Percentiles rank a stretch among this genome's conserved stretches.
Evolutionary conservation across 768 basidiomycete species (phyloP).

Genomic region (Phylloporus sp.): DNA sequence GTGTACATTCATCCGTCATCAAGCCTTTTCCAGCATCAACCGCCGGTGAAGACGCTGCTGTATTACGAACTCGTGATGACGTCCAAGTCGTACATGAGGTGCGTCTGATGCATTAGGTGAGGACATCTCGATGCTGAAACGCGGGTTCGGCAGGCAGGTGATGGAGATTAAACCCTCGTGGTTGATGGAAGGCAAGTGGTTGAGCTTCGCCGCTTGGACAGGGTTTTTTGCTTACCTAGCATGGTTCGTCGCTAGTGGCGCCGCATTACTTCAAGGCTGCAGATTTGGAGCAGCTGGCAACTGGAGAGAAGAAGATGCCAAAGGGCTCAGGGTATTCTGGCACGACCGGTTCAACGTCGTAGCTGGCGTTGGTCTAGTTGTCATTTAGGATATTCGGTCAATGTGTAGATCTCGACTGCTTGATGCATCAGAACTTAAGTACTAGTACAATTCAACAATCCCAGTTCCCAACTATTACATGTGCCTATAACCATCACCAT

Average conservation of each 20-base stretch:
- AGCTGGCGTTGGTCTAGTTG: background rate
- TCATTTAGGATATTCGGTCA: background rate
- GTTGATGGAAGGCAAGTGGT: conserved; percentile 77
- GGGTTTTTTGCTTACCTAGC: conserved; percentile 1
- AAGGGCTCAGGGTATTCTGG: conserved; percentile 51
- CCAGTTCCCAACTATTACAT: conserved; percentile 3
- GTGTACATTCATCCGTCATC: conserved; percentile 97
- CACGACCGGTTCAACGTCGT: conserved; percentile 8
- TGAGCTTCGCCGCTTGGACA: background rate
- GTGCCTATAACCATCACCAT: background rate
- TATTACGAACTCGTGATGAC: conserved; percentile 99
- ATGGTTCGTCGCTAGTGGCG: conserved; percentile 54
- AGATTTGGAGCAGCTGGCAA: conserved; percentile 73
- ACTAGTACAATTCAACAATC: background rate
- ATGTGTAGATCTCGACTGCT: background rate
- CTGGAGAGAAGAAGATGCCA: conserved; percentile 91
- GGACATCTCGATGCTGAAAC: background rate
- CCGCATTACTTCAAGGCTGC: conserved; percentile 94
- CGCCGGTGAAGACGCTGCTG: conserved; percentile 82
- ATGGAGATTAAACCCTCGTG: conserved; percentile 98
- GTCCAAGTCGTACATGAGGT: conserved; percentile 93
- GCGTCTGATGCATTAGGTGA: conserved; percentile 12
- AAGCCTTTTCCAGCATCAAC: conserved; percentile 91
- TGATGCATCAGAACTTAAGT: background rate
- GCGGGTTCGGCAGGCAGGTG: conserved; percentile 56